Evolutionary conservation across 306 rosid genomes (phyloP).

Genomic region (Macrotyloma uniflorum): DNA sequence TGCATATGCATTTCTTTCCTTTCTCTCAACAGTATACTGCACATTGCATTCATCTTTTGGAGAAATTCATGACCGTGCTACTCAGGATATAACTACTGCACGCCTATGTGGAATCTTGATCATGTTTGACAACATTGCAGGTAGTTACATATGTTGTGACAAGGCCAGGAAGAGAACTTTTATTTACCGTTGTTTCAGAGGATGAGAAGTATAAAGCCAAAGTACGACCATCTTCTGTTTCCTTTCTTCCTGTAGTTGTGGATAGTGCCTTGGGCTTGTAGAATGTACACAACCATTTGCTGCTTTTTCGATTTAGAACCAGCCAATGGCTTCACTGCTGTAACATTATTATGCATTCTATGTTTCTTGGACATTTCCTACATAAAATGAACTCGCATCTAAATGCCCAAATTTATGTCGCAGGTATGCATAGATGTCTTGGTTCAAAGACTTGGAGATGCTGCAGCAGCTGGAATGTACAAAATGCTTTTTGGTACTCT

Average conservation of each 20-base stretch:
- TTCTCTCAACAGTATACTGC: background rate
- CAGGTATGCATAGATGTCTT: constrained; percentile 92
- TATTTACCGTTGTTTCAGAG: constrained; percentile 93
- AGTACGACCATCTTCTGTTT: constrained; percentile 44
- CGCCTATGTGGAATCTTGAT: constrained; percentile 20
- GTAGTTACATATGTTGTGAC: constrained; percentile 90
- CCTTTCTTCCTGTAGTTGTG: constrained; percentile 18
- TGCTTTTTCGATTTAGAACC: constrained; percentile 13
- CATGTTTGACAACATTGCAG: constrained; percentile 51
- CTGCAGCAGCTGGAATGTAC: constrained; percentile 94
- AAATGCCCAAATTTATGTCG: background rate
- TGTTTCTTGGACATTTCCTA: constrained; percentile 19
- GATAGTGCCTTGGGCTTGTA: constrained; percentile 19
- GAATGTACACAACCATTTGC: constrained; percentile 8
- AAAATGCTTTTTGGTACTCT: constrained; percentile 69
- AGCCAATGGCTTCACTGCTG: constrained; percentile 5
- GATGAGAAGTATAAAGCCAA: constrained; percentile 98
- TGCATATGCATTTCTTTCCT: background rate
- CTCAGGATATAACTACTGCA: background rate
- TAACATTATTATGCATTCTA: constrained; percentile 4
- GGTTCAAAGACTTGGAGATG: constrained; percentile 97
- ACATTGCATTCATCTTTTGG: constrained; percentile 29
- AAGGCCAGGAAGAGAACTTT: constrained; percentile 94
- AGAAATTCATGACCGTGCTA: constrained; percentile 10
- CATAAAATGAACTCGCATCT: background rate